Percentiles rank a stretch among this genome's conserved stretches.
Evolutionary conservation across 305 asterid genomes (phyloP).

Genomic region (Fraxinus xanthoxyloides): DNA sequence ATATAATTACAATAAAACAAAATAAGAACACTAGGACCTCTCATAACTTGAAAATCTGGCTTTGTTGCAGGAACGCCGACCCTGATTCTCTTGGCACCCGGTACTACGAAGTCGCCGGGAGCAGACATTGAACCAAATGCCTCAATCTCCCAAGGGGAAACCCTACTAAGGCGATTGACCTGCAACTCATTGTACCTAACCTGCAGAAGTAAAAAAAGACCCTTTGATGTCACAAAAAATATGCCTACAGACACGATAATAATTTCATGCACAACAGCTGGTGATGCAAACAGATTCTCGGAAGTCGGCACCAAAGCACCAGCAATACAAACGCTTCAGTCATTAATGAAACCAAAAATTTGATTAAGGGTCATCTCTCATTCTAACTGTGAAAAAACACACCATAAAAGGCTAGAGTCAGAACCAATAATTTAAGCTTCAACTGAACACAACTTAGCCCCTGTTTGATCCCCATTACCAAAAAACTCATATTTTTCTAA

Average conservation of each 20-base stretch:
- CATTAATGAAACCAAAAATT: not conserved
- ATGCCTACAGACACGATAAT: not conserved
- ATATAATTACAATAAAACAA: not conserved
- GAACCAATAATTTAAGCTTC: too few relatives aligned
- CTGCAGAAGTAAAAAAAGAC: constrained; percentile 38
- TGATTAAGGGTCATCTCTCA: constrained; percentile 2
- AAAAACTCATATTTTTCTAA: too few relatives aligned
- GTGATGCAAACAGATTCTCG: constrained; percentile 1
- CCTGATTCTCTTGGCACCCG: constrained; percentile 77
- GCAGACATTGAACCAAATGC: constrained; percentile 56
- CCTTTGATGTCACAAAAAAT: constrained; percentile 10
- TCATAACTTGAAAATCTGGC: constrained; percentile 50
- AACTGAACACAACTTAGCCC: too few relatives aligned
- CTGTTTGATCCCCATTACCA: too few relatives aligned
- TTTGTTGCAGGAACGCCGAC: constrained; percentile 49
- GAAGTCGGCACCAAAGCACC: not conserved
- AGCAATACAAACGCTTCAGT: not conserved
- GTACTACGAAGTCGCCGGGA: constrained; percentile 50
- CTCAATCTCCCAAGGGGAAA: constrained; percentile 99
- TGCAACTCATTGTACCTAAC: constrained; percentile 93
- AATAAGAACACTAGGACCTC: constrained; percentile 39
- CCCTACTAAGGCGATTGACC: constrained; percentile 61
- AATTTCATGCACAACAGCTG: not conserved
- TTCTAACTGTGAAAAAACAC: not conserved
- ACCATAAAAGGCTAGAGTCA: not conserved